Evolutionary conservation across 345 rosid species (phyloP).

Genomic region (Corymbia maculata): DNA sequence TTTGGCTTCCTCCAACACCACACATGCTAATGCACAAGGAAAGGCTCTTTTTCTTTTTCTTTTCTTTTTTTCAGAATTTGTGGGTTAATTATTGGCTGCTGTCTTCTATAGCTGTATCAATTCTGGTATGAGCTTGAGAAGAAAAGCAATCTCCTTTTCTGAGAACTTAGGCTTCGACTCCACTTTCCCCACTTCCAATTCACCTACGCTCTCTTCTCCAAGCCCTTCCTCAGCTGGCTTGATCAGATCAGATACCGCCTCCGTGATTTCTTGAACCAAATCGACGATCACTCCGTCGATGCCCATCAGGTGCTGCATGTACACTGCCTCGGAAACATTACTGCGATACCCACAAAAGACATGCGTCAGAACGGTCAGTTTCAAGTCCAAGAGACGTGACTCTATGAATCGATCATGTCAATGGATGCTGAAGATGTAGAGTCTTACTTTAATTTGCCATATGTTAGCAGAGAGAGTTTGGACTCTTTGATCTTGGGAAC

Average conservation of each 20-base stretch:
- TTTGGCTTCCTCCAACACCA: background rate
- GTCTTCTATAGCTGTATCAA: conserved; percentile 42
- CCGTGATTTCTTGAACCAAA: conserved; percentile 66
- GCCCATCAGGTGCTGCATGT: conserved; percentile 91
- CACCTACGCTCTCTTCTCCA: background rate
- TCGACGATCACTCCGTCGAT: conserved; percentile 87
- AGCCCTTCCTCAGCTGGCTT: conserved; percentile 16
- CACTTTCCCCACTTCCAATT: background rate
- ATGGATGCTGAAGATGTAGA: background rate
- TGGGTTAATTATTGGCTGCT: background rate
- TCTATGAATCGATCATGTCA: background rate
- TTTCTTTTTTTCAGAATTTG: background rate
- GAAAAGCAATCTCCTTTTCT: conserved; percentile 65
- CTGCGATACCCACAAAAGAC: conserved; percentile 11
- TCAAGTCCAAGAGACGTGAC: background rate
- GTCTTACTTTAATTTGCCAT: conserved; percentile 71
- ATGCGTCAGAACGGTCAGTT: background rate
- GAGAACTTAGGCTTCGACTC: conserved; percentile 59
- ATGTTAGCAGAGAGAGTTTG: conserved; percentile 73
- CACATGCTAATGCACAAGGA: background rate
- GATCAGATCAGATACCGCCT: conserved; percentile 50
- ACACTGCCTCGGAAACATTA: conserved; percentile 78
- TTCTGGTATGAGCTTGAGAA: conserved; percentile 80
- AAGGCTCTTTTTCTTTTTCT: background rate
- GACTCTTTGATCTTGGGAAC: conserved; percentile 73